Evolutionary conservation across 2,329 filamentous ascomycete genomes (phyloP), one percentile per base, ranked within the genome.

Genomic region (Meredithiella fracta): DNA sequence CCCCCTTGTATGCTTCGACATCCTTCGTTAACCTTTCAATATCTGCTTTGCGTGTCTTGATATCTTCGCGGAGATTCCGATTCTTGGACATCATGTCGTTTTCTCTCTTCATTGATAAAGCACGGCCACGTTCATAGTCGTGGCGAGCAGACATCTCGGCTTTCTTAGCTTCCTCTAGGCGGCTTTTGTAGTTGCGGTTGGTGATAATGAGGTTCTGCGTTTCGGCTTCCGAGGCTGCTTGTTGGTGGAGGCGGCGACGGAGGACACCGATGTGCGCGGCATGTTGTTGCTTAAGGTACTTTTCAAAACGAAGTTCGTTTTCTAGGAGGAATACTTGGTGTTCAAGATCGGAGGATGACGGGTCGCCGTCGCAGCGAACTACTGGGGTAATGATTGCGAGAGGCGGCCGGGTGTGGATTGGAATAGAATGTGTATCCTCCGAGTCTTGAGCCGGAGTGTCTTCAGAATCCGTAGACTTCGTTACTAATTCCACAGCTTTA

Each of bases 221-320:
- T 64, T 92, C 86, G 0, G 86, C 86, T 65, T 91, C 86, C 1
- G 80, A 83, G 1, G 85, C 84, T 6, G 85, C 85, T 65, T 90
- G 84, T 60, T 79, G 79, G 60, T 91, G 79, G 58, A 88, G 82
- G 60, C 82, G 81, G 14, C 85, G 76, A 61, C 86, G 82, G 44
- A 92, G 69, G 63, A 87, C 84, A 1, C 85, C 85, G 64, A 92
- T 90, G 58, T 91, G 85, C 1, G 82, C 78, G 61, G 90, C 78
- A 65, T 91, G 86, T 63, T 92, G 86, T 60, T 88, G 80, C 65
- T 90, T 91, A 63, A 91, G 75, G 66, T 88, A 91, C 25, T 85
- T 76, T 66, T 92, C 87, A 63, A 91, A 92, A 61, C 85, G 86
- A 47, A 92, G 72, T 62, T 92, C 86, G 60, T 90, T 92, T 47